Conservation (phyloP, 768 basidiomycete species). For the Tephrocybe sp. region DNA sequence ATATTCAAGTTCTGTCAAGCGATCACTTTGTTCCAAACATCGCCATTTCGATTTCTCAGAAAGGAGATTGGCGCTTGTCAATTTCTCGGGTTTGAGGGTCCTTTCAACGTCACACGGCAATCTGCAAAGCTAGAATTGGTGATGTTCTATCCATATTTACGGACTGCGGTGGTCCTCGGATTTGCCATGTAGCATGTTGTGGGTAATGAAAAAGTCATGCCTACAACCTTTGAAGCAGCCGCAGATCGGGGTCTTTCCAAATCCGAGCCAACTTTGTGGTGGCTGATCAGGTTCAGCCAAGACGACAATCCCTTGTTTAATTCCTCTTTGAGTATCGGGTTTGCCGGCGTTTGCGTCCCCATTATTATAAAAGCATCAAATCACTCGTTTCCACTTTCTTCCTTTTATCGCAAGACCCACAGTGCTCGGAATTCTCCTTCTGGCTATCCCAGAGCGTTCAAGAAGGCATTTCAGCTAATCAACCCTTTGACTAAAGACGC, state of each 20-base stretch:
- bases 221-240: conserved; percentile 15
- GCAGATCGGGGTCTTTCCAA: conserved; percentile 23
- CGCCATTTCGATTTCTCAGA: background rate
- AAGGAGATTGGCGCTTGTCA: background rate
- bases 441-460: conserved; percentile 14
- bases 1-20: background rate
- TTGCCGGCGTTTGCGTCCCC: conserved; percentile 23
- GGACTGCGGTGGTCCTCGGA: conserved; percentile 21
- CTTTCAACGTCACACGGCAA: conserved; percentile 9
- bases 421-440: conserved; percentile 17
- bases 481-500: conserved; percentile 9
- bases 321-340: conserved; percentile 19
- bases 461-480: conserved; percentile 16
- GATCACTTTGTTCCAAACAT: background rate
- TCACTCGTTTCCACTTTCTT: conserved; percentile 14
- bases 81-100: conserved; percentile 8
- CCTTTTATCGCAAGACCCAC: conserved; percentile 14
- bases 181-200: conserved; percentile 14
- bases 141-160: conserved; percentile 1
- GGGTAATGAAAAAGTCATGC: conserved; percentile 8
- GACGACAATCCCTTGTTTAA: conserved; percentile 29
- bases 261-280: conserved; percentile 10
- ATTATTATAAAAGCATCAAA: conserved; percentile 18
- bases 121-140: conserved; percentile 6
- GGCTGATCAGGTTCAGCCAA: conserved; percentile 12